These are phyloP conservation scores for Pilatotrama ljubarskyi DNA, from an alignment of 768 basidiomycete genomes.

Conservation along the genomic window DNA sequence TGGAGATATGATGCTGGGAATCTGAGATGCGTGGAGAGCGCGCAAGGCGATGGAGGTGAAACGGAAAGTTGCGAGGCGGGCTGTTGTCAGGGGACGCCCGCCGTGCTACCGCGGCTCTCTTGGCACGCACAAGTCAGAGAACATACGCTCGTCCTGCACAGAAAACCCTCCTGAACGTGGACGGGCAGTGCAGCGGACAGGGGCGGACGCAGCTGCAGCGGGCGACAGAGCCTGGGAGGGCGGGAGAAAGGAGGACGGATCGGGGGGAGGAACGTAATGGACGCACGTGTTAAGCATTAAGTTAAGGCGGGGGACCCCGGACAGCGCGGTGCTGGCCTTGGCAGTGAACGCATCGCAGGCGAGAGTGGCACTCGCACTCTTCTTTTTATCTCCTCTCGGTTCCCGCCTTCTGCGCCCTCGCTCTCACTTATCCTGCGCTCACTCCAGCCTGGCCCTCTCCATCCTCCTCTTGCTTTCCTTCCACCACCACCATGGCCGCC, in stretches of 20 bases:
- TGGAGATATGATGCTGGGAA: slow-evolving; percentile 20
- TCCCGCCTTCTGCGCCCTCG: slow-evolving; percentile 2
- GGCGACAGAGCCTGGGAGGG: not conserved
- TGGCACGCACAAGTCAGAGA: not conserved
- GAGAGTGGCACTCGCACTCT: slow-evolving; percentile 12
- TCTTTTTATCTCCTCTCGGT: slow-evolving; percentile 15
- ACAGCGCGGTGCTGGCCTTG: slow-evolving; percentile 8
- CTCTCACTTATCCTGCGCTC: slow-evolving; percentile 13
- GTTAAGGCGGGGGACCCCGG: slow-evolving; percentile 24
- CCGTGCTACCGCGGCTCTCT: not conserved
- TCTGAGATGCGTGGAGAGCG: slow-evolving; percentile 16
- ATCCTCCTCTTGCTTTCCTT: not conserved
- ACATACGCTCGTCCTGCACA: not conserved
- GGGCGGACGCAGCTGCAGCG: not conserved
- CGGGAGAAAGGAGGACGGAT: not conserved
- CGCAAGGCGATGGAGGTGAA: slow-evolving; percentile 14
- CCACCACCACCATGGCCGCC: slow-evolving; percentile 20
- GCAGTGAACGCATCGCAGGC: slow-evolving; percentile 1
- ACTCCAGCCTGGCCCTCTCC: slow-evolving; percentile 9
- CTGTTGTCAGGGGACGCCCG: slow-evolving; percentile 12
- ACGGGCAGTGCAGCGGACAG: not conserved
- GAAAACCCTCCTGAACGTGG: not conserved
- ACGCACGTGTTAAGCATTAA: slow-evolving; percentile 25
- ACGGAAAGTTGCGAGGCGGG: slow-evolving; percentile 17
- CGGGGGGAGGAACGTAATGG: slow-evolving; percentile 4